Percentiles rank a stretch among this genome's conserved stretches.
Conservation (phyloP, 2,329 filamentous ascomycete species). For the Rhexocercosporidium sp. region DNA sequence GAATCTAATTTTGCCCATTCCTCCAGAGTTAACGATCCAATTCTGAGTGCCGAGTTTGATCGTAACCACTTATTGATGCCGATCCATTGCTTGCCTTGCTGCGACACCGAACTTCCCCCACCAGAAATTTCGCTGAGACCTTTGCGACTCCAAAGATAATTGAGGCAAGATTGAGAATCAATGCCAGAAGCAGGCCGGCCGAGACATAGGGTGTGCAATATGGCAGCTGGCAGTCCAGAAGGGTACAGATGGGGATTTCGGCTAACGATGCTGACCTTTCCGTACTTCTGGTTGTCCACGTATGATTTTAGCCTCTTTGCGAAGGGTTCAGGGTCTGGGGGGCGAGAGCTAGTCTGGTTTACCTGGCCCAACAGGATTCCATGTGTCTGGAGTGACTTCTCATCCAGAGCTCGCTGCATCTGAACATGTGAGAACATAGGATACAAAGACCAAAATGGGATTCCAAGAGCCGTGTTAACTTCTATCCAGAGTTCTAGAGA, state of each 20-base stretch:
- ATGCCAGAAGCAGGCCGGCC: background rate
- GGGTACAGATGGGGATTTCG: background rate
- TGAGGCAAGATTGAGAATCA: background rate
- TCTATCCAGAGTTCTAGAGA: constrained; percentile 2
- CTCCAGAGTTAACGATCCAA: background rate
- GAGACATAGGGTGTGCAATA: background rate
- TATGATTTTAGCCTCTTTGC: constrained; percentile 1
- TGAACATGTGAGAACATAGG: constrained; percentile 2
- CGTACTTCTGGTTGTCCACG: constrained; percentile 1
- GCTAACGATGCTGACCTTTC: constrained; percentile 1
- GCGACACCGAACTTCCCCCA: background rate
- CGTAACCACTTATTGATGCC: background rate
- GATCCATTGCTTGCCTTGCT: background rate
- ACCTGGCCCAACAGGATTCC: background rate
- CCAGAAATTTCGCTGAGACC: background rate
- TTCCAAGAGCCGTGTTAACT: background rate
- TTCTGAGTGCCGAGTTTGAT: background rate
- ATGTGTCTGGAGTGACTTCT: constrained; percentile 2
- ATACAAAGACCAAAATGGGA: background rate
- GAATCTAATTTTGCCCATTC: background rate
- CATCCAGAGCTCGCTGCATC: background rate
- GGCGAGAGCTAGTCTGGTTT: background rate
- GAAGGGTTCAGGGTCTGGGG: background rate
- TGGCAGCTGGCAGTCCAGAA: background rate
- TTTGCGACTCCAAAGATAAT: background rate